Conservation (phyloP, 2,329 filamentous ascomycete species). For the Trichophyton schoenleinii region DNA sequence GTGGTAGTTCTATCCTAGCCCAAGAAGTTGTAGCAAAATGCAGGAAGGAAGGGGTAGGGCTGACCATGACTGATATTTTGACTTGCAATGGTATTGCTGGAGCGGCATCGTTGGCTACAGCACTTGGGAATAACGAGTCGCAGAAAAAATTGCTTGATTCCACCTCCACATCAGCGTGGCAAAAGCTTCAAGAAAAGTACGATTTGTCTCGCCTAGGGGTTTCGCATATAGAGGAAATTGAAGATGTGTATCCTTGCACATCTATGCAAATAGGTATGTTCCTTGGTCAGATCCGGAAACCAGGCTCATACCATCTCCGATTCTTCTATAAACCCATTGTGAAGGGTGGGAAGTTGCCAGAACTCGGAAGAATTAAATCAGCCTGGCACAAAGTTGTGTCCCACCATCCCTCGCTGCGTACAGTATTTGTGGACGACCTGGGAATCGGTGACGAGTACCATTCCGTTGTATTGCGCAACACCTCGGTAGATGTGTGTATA, state of each 20-base stretch:
- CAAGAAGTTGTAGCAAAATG: slow-evolving; percentile 20
- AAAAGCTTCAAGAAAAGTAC: slow-evolving; percentile 2
- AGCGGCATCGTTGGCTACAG: slow-evolving; percentile 4
- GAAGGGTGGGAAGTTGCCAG: not conserved
- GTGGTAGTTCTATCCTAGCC: slow-evolving; percentile 13
- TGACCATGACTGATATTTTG: slow-evolving; percentile 20
- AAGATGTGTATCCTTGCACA: slow-evolving; percentile 8
- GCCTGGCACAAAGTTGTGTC: slow-evolving; percentile 4
- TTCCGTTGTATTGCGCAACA: not conserved
- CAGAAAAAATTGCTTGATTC: not conserved
- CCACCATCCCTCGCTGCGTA: not conserved
- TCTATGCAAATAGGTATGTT: slow-evolving; percentile 8
- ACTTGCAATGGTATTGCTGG: slow-evolving; percentile 13
- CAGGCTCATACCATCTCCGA: not conserved
- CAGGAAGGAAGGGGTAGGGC: slow-evolving; percentile 11
- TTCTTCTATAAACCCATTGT: not conserved
- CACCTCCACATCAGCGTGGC: not conserved
- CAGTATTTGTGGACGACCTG: not conserved
- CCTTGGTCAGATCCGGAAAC: slow-evolving; percentile 3
- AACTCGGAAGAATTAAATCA: not conserved
- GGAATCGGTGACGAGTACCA: not conserved
- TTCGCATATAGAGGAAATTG: not conserved
- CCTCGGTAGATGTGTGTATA: not conserved
- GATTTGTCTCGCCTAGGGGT: not conserved
- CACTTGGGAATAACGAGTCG: not conserved